phyloP scores from a whole-genome alignment of 1,284 basidiomycete genomes.

The Tetrapyrgos nigripes region DNA sequence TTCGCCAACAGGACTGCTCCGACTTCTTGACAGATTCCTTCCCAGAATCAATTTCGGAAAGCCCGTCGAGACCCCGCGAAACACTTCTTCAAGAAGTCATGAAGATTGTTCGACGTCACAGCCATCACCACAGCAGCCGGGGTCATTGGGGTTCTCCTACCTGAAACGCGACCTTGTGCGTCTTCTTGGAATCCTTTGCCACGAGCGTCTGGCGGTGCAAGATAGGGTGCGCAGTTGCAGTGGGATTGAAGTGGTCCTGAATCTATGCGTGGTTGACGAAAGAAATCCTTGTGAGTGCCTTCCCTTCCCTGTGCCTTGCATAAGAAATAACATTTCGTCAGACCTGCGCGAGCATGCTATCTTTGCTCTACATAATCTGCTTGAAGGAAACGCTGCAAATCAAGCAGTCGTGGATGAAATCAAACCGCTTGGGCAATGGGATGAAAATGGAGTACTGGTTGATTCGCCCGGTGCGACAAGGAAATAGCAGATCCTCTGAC shows the following conservation, averaged over 20 bases:
- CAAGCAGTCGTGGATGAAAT: slow-evolving; percentile 80
- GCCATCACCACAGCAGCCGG: slow-evolving; percentile 32
- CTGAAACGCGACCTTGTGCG: slow-evolving; percentile 87
- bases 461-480: slow-evolving; percentile 35
- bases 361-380: slow-evolving; percentile 80
- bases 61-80: slow-evolving; percentile 41
- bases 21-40: slow-evolving; percentile 73
- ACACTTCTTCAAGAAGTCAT: slow-evolving; percentile 19
- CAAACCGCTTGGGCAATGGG: slow-evolving; percentile 64
- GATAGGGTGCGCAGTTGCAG: slow-evolving; percentile 72
- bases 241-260: slow-evolving; percentile 83
- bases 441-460: slow-evolving; percentile 61
- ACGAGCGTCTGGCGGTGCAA: slow-evolving; percentile 68
- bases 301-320: not conserved
- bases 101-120: slow-evolving; percentile 24
- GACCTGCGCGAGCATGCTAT: slow-evolving; percentile 91
- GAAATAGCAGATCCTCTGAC: slow-evolving; percentile 10
- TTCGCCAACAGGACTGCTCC: slow-evolving; percentile 61
- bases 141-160: slow-evolving; percentile 75
- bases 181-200: slow-evolving; percentile 76
- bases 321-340: slow-evolving; percentile 33
- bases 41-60: slow-evolving; percentile 82
- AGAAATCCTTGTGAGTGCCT: slow-evolving; percentile 79
- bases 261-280: slow-evolving; percentile 88
- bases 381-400: slow-evolving; percentile 79